Evolutionary conservation across 768 basidiomycete genomes (phyloP).

Genomic region (Asterophora lycoperdoides): DNA sequence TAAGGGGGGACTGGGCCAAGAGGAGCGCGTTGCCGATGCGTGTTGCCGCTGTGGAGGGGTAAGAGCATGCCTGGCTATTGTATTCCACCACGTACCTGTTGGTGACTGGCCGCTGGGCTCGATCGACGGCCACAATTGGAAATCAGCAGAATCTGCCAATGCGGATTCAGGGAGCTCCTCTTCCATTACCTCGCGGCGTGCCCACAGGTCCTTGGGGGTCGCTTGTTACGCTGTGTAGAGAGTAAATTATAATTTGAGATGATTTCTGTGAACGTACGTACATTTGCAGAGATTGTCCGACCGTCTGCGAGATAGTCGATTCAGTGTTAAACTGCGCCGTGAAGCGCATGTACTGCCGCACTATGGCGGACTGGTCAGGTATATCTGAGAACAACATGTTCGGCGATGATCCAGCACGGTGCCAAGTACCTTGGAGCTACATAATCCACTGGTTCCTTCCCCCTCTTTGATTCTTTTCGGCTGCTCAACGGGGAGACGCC

Average conservation of each 20-base stretch:
- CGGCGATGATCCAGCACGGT: too few species aligned
- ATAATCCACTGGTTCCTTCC: conserved; percentile 72
- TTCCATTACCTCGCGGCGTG: conserved; percentile 66
- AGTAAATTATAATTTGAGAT: background rate
- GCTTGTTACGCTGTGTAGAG: conserved; percentile 45
- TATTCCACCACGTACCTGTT: conserved; percentile 28
- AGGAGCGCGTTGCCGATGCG: conserved; percentile 47
- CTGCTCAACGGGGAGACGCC: conserved; percentile 61
- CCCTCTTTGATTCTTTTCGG: conserved; percentile 54
- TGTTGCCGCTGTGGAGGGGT: conserved; percentile 24
- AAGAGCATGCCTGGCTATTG: too few species aligned
- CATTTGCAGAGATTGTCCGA: conserved; percentile 64
- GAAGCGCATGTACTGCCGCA: conserved; percentile 73
- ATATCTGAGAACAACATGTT: conserved; percentile 43
- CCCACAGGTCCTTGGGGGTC: conserved; percentile 74
- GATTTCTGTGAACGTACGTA: conserved; percentile 24
- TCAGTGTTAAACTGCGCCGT: conserved; percentile 56
- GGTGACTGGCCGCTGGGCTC: conserved; percentile 45
- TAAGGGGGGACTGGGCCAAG: too few species aligned
- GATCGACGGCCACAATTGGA: conserved; percentile 48
- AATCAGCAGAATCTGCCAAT: conserved; percentile 26
- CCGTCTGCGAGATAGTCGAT: conserved; percentile 43
- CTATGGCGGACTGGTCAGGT: conserved; percentile 66
- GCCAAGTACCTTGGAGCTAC: conserved; percentile 68
- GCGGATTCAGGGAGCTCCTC: conserved; percentile 45